phyloP scores from a whole-genome alignment of 2,329 filamentous ascomycete species.

The Penicillium thymicola region DNA sequence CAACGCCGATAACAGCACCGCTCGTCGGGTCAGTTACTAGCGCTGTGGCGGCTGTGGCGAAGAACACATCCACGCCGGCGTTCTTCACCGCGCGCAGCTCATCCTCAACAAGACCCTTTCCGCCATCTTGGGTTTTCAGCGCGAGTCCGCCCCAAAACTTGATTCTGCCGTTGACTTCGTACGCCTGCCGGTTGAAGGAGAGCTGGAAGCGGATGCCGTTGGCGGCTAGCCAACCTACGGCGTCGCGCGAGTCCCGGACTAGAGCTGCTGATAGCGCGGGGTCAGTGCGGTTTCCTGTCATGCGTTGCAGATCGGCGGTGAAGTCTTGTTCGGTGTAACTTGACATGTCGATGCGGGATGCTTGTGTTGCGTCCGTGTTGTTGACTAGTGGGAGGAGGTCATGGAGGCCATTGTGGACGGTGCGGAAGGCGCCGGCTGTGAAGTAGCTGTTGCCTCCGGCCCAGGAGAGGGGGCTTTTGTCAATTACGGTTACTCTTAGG shows the following conservation, averaged over 20 bases:
- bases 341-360: constrained; percentile 54
- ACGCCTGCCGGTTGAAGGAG: constrained; percentile 64
- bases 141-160: constrained; percentile 67
- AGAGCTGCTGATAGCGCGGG: constrained; percentile 48
- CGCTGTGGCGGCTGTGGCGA: constrained; percentile 25
- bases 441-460: constrained; percentile 64
- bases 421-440: constrained; percentile 63
- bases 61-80: constrained; percentile 47
- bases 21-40: neutral
- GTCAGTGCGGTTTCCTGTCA: constrained; percentile 56
- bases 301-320: constrained; percentile 52
- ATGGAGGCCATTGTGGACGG: constrained; percentile 52
- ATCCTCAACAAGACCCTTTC: constrained; percentile 57
- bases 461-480: constrained; percentile 58
- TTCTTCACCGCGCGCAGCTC: constrained; percentile 45
- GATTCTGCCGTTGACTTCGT: constrained; percentile 57
- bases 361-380: constrained; percentile 51
- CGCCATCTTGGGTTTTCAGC: constrained; percentile 58
- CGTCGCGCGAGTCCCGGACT: constrained; percentile 50
- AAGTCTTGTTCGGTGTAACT: constrained; percentile 58
- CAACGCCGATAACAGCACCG: constrained; percentile 10
- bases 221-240: constrained; percentile 55
- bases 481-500: constrained; percentile 52
- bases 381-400: constrained; percentile 62
- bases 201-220: constrained; percentile 59